Evolutionary conservation across 2,329 filamentous ascomycete species (phyloP), one percentile per base, ranked within the genome.

Genomic region (Byssothecium circinans): DNA sequence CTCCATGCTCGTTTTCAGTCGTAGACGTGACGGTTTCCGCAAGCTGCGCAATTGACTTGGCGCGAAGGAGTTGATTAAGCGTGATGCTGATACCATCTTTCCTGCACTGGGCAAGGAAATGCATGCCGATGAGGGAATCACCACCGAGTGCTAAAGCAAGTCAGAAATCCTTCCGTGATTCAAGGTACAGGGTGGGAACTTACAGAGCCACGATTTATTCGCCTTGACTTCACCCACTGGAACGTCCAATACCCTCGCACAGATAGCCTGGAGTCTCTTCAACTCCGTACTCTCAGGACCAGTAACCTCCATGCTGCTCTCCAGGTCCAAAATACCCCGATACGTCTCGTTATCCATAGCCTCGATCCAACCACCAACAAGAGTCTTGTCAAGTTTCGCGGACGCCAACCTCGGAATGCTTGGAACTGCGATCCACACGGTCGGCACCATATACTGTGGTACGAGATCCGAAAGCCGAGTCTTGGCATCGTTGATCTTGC

Each of bases 331-430:
- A 1, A 76, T 73, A 3, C 65, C 63, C 12, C 73, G 65, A 32
- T 74, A 76, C 0, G 62, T 65, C 0, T 63, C 54, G 2, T 73
- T 62, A n/a, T 73, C 66, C 54, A 75, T 66, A 33, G 56, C 60
- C 18, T 75, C 71, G 2, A 80, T 49, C 78, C 78, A 81, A 1
- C 58, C 56, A 2, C 67, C 66, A 14, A 76, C 62, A 39, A 58
- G 58, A 48, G 65, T 65, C 42, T 60, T 57, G 45, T 69, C 65
- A 5, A 64, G 45, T 44, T 69, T 69, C n/a, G 60, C 49, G 1
- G 65, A 67, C 27, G 57, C 58, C 11, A 67, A 33, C 5, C 47
- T 47, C 8, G 66, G 66, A 40, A 69, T 60, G 4, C 67, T 51
- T 50, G 68, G 56, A 27, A 76, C 61, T 3, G 72, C 70, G 52